phyloP scores from a whole-genome alignment of 2,329 filamentous ascomycete species.

The Aureobasidium sp. region DNA sequence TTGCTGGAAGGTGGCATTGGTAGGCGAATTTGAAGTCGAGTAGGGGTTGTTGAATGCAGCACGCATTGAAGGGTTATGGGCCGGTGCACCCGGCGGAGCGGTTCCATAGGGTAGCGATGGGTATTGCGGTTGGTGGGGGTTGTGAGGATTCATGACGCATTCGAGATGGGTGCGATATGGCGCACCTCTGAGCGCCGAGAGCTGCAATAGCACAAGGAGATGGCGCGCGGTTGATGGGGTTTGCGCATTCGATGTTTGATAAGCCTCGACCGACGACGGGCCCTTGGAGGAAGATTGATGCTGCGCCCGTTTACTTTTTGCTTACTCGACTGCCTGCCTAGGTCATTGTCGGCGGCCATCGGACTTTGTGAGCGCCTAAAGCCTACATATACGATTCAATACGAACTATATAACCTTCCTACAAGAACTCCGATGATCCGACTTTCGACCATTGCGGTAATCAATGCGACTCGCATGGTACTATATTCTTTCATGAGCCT shows the following conservation, averaged over 20 bases:
- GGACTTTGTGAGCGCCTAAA: not conserved
- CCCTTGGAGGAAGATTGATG: not conserved
- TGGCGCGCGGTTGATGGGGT: not conserved
- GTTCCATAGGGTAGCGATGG: not conserved
- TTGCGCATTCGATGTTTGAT: not conserved
- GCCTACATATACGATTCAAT: not conserved
- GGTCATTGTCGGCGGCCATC: not conserved
- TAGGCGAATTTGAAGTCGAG: slow-evolving; percentile 7
- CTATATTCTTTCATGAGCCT: not conserved
- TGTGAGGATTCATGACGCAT: slow-evolving; percentile 10
- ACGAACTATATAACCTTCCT: not conserved
- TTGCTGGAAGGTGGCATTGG: slow-evolving; percentile 7
- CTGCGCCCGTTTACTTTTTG: slow-evolving; percentile 10
- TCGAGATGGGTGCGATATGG: not conserved
- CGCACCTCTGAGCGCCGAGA: not conserved
- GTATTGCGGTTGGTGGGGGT: slow-evolving; percentile 7
- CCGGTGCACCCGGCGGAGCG: slow-evolving; percentile 1
- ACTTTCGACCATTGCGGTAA: not conserved
- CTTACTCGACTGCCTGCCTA: not conserved
- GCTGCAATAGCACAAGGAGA: not conserved
- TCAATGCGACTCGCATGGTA: not conserved
- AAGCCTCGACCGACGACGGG: not conserved
- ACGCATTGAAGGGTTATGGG: slow-evolving; percentile 14
- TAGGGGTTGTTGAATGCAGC: slow-evolving; percentile 12
- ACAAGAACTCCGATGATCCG: not conserved